Percentiles rank a stretch among this genome's conserved stretches.
Conservation (phyloP, 1,284 basidiomycete genomes). For the Phellopilus nigrolimitatus region DNA sequence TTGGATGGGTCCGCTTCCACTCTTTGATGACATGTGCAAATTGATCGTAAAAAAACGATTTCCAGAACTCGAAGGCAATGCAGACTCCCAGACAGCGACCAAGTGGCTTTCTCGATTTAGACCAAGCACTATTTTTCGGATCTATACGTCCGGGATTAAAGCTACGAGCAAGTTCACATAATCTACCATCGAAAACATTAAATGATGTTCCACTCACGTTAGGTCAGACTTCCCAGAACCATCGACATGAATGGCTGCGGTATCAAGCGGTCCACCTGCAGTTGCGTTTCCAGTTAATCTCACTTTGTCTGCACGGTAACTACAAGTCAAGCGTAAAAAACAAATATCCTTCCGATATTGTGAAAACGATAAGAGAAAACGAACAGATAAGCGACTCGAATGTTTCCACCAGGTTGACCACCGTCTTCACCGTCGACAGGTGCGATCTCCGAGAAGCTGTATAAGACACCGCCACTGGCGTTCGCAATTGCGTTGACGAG, state of each 20-base stretch:
- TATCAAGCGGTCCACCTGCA: conserved; percentile 45
- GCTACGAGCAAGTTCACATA: conserved; percentile 31
- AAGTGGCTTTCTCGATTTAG: conserved; percentile 58
- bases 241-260: conserved; percentile 36
- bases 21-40: conserved; percentile 57
- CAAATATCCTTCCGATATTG: too few relatives aligned
- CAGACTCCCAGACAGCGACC: conserved; percentile 52
- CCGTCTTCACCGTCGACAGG: conserved; percentile 55
- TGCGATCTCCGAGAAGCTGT: conserved; percentile 46
- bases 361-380: too few relatives aligned
- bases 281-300: conserved; percentile 41
- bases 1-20: conserved; percentile 48
- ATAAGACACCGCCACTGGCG: conserved; percentile 32
- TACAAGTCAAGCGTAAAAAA: conserved; percentile 23
- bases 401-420: conserved; percentile 61
- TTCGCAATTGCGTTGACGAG: conserved; percentile 48
- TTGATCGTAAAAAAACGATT: conserved; percentile 54
- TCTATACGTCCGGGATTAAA: conserved; percentile 63
- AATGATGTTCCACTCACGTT: conserved; percentile 41
- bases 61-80: conserved; percentile 29
- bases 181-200: not conserved
- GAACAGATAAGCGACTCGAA: conserved; percentile 53
- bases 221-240: conserved; percentile 37
- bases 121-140: conserved; percentile 52
- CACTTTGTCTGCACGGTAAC: conserved; percentile 47